phyloP scores from a whole-genome alignment of 164 flowering plant species.

The Saururus chinensis region DNA sequence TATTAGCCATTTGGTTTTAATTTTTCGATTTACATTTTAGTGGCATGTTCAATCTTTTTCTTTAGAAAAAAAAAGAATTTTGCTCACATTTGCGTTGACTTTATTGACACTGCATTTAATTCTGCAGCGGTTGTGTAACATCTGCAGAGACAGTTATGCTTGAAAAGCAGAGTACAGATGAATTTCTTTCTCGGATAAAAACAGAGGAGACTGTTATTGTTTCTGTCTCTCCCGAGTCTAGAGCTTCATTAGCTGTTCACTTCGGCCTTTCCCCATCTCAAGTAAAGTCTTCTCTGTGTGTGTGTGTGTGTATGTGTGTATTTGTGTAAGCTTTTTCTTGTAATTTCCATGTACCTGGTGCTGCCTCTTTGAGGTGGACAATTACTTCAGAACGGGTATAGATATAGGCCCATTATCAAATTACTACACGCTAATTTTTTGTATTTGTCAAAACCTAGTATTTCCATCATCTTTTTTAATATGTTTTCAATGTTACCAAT shows the following conservation, averaged over 20 bases:
- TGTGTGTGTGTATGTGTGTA: too few species aligned
- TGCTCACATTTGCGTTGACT: too few species aligned
- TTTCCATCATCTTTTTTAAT: too few species aligned
- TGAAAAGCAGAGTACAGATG: slow-evolving; percentile 91
- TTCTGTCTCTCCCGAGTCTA: slow-evolving; percentile 86
- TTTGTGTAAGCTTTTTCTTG: neutral
- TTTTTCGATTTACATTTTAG: too few species aligned
- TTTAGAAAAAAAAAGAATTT: too few species aligned
- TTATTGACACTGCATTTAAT: slow-evolving; percentile 1
- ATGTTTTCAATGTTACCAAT: too few species aligned
- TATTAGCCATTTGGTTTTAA: too few species aligned
- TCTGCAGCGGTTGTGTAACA: slow-evolving; percentile 87
- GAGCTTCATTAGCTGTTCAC: slow-evolving; percentile 84
- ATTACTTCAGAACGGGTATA: neutral
- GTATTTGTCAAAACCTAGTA: neutral
- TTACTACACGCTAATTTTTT: too few species aligned
- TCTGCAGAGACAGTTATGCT: slow-evolving; percentile 96
- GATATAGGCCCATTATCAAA: neutral
- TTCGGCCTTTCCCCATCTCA: slow-evolving; percentile 72
- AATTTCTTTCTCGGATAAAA: slow-evolving; percentile 64
- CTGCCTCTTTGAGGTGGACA: neutral
- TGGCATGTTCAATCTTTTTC: too few species aligned
- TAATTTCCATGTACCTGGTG: neutral
- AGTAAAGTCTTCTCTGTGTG: slow-evolving; percentile 24
- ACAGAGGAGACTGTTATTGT: slow-evolving; percentile 65